Conservation (phyloP, 1,284 basidiomycete genomes). For the Naganishia cerealis region DNA sequence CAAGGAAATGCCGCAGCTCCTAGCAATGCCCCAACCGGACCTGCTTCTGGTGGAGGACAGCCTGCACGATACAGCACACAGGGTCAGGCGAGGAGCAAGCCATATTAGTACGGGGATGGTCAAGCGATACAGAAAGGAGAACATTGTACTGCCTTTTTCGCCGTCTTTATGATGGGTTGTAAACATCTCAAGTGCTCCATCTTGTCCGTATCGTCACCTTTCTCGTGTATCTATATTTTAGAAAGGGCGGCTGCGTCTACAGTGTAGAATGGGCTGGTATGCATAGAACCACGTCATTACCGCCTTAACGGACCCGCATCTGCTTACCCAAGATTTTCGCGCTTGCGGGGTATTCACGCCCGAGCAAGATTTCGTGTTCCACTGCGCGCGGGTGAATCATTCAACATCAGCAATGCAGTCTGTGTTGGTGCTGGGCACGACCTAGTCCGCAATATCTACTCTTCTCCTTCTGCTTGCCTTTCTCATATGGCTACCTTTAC, state of each 20-base stretch:
- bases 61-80: slow-evolving; percentile 64
- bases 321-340: slow-evolving; percentile 1
- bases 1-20: slow-evolving; percentile 50
- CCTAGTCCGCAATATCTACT: neutral
- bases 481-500: slow-evolving; percentile 3
- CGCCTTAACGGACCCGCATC: neutral
- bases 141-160: neutral
- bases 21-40: slow-evolving; percentile 57
- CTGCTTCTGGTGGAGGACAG: slow-evolving; percentile 55
- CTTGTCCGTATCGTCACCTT: no score
- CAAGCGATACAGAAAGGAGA: neutral
- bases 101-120: slow-evolving; percentile 41
- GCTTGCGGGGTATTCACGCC: slow-evolving; percentile 4
- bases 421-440: neutral
- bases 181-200: neutral
- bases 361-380: slow-evolving; percentile 21
- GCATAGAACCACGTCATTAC: no score
- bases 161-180: neutral
- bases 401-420: slow-evolving; percentile 1
- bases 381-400: neutral
- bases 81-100: slow-evolving; percentile 48
- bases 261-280: no score
- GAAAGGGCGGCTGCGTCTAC: no score
- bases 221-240: no score
- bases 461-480: slow-evolving; percentile 7